Evolutionary conservation across 139 green algal genomes (phyloP).

Genomic region (Chlamydomonas incerta): DNA sequence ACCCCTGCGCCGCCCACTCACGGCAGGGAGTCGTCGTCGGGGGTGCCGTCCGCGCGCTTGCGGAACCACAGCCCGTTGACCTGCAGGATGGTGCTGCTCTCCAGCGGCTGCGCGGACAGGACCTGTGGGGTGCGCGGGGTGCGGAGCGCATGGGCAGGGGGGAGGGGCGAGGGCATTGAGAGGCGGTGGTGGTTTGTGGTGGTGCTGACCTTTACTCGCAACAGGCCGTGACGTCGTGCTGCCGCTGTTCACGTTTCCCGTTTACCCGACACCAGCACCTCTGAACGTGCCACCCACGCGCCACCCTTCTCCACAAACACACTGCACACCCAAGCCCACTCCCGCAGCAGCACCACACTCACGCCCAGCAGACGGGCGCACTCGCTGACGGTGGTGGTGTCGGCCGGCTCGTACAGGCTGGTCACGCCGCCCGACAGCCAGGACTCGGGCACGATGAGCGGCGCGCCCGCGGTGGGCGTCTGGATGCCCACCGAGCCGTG

Average conservation of each 20-base stretch:
- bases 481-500: slow-evolving; percentile 28
- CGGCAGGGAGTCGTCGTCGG: slow-evolving; percentile 21
- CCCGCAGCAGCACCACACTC: no score
- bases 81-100: slow-evolving; percentile 18
- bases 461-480: neutral
- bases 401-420: neutral
- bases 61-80: slow-evolving; percentile 17
- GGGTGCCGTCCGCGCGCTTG: neutral
- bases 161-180: neutral
- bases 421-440: neutral
- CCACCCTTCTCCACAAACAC: no score
- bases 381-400: no score
- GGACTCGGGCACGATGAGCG: neutral
- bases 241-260: no score
- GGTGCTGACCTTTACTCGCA: no score
- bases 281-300: no score
- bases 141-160: no score
- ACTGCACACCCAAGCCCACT: no score
- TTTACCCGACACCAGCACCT: no score
- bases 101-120: neutral
- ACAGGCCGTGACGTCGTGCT: no score
- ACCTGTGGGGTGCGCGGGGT: neutral
- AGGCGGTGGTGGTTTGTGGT: no score
- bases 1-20: neutral
- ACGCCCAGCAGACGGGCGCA: no score